Percentiles rank a stretch among this genome's conserved stretches.
These are phyloP conservation scores for Termitomyces sp. DNA, from an alignment of 768 basidiomycete genomes.

Conservation along the genomic window DNA sequence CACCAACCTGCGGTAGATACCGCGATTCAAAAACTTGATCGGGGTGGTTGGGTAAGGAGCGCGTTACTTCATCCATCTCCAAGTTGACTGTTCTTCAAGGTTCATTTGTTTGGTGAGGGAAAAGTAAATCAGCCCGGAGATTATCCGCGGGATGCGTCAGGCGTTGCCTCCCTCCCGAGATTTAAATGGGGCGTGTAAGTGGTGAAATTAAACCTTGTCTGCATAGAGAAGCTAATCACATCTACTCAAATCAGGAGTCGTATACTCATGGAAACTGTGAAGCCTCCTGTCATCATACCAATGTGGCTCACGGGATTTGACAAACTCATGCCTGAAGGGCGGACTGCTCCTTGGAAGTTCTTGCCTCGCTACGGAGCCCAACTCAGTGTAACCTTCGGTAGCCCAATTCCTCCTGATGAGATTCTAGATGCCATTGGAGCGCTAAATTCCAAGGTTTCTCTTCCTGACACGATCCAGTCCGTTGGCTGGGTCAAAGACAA, in stretches of 20 bases:
- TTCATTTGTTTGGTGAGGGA: constrained; percentile 90
- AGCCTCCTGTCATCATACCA: constrained; percentile 79
- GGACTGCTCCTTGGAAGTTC: constrained; percentile 69
- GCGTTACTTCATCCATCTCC: neutral
- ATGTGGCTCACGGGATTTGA: constrained; percentile 92
- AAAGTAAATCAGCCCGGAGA: constrained; percentile 73
- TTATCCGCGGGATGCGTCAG: constrained; percentile 37
- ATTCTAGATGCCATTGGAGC: constrained; percentile 20
- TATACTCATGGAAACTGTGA: constrained; percentile 58
- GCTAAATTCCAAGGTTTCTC: neutral
- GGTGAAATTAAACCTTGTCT: neutral
- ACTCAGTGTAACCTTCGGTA: constrained; percentile 77
- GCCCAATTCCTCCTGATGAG: constrained; percentile 51
- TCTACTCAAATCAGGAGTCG: constrained; percentile 51
- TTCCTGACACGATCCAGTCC: constrained; percentile 8
- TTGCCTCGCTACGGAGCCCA: constrained; percentile 56
- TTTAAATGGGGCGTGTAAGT: constrained; percentile 98
- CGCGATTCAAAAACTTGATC: constrained; percentile 77
- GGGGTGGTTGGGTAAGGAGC: constrained; percentile 77
- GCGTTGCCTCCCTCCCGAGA: constrained; percentile 50
- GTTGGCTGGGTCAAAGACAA: constrained; percentile 21
- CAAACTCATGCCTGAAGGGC: constrained; percentile 84
- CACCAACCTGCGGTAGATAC: constrained; percentile 81
- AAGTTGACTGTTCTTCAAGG: constrained; percentile 34
- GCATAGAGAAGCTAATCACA: neutral